These are phyloP conservation scores for Conticribra guillardii DNA, from an alignment of 108 stramenopile genomes.

Conservation along the genomic window DNA sequence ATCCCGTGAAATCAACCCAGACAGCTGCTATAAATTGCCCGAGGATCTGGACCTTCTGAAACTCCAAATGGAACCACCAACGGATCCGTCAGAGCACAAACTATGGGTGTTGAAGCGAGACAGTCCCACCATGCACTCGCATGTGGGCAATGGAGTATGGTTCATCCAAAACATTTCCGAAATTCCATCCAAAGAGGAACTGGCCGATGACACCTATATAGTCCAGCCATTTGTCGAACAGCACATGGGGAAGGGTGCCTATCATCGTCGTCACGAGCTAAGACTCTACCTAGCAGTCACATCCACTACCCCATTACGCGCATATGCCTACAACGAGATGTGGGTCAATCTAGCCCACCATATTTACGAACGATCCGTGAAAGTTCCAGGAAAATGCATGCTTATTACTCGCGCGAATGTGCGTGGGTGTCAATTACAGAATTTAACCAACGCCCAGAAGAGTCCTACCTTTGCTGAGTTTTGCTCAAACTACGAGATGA, in stretches of 20 bases:
- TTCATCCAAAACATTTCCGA: constrained; percentile 5
- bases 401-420: no score
- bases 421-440: no score
- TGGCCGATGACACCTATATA: neutral
- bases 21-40: constrained; percentile 1
- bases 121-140: constrained; percentile 1
- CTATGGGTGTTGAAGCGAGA: constrained; percentile 14
- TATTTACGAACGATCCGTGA: no score
- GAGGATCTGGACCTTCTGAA: constrained; percentile 9
- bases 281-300: constrained; percentile 13
- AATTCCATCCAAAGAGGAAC: neutral
- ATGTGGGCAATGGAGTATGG: constrained; percentile 1
- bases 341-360: no score
- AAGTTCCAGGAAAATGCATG: no score
- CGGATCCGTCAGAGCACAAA: no score
- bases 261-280: constrained; percentile 12
- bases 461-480: no score
- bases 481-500: no score
- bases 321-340: neutral
- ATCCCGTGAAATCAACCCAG: constrained; percentile 3
- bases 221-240: constrained; percentile 11
- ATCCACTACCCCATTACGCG: constrained; percentile 14
- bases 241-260: neutral
- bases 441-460: no score
- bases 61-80: no score